Evolutionary conservation across 192 early-diverging fungal genomes (phyloP), one percentile per base, ranked within the genome.

Genomic region (Phycomyces nitens): DNA sequence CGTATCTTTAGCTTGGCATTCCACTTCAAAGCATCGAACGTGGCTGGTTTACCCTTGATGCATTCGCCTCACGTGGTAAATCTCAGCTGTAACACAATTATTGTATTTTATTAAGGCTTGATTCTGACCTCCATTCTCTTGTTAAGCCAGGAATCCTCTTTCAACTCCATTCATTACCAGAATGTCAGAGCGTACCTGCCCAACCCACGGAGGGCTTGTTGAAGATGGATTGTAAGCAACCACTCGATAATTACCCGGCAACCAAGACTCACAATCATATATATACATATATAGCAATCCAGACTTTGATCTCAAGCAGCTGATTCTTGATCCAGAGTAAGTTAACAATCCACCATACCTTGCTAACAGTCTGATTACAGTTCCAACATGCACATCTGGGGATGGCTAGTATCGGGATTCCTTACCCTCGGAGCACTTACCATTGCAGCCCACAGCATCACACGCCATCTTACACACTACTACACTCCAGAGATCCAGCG

Each of bases 351-450:
- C 9, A 22, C 21, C 27, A 29, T 15, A 21, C n/a, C 10, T 18
- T 54, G 40, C 15, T 54, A 16, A 40, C 34, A 27, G 39, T 42
- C 42, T 34, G 8, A 18, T 34, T 47, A 50, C 43, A 71, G 64
- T 20, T 56, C 65, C 16, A 56, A 54, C 12, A 66, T 65, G 71
- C 71, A 73, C 63, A 39, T 73, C 5, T 73, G 64, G 64, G 71
- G 71, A 26, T 73, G 71, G 71, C 20, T 73, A 26, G 60, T 42
- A 15, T 73, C 71, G 10, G 71, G 64, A n/a, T 54, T 68, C 2
- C 52, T 73, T n/a, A 65, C 66, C 1, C 23, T 73, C 22, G 38
- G 60, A 26, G 56, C 64, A 2, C 49, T 53, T 34, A 67, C 64
- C 14, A 49, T 73, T 22, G 29, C 60, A 26, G 62, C 57, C 0